phyloP scores from a whole-genome alignment of 2,329 filamentous ascomycete species.

The Diaporthe sp. region DNA sequence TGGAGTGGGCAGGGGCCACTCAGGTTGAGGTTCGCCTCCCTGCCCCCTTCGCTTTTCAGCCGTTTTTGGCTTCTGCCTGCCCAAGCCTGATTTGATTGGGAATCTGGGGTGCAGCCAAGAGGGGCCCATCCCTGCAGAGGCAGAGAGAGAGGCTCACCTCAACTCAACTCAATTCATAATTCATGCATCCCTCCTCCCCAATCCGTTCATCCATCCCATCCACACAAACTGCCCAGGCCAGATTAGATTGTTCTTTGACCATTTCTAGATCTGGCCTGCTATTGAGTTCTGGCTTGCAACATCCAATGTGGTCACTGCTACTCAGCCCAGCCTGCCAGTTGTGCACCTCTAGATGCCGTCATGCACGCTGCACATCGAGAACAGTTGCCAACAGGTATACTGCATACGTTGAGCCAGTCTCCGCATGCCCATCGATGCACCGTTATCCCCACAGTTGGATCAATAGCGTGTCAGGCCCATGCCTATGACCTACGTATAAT shows the following conservation, averaged over 20 bases:
- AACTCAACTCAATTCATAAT: constrained; percentile 2
- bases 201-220: background rate
- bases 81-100: constrained; percentile 14
- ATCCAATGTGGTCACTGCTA: background rate
- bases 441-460: background rate
- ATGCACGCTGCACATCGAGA: background rate
- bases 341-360: background rate
- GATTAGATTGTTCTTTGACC: background rate
- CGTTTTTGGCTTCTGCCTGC: constrained; percentile 24
- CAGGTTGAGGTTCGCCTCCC: background rate
- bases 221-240: background rate
- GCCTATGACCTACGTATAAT: background rate
- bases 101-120: constrained; percentile 25
- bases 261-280: background rate
- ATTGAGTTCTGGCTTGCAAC: background rate
- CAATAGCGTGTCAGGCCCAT: background rate
- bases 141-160: background rate
- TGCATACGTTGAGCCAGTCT: background rate
- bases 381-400: background rate
- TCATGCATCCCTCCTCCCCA: background rate
- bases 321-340: background rate
- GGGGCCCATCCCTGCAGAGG: constrained; percentile 4
- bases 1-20: background rate
- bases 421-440: background rate
- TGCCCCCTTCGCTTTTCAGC: background rate